These are phyloP conservation scores for Pascua guehoae DNA, from an alignment of 1,284 basidiomycete genomes.

Conservation along the genomic window DNA sequence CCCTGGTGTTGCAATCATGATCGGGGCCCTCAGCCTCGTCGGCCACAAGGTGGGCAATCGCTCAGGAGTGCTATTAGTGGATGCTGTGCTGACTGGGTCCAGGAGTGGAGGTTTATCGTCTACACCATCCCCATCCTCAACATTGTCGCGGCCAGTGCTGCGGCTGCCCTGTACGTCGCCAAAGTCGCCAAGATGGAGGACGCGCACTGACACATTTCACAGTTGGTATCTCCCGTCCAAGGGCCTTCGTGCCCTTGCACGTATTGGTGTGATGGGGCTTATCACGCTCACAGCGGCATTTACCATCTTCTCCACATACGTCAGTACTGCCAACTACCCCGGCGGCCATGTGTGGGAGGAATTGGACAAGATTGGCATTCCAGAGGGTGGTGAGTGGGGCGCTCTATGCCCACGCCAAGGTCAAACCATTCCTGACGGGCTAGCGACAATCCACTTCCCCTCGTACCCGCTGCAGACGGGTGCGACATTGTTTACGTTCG, in stretches of 20 bases:
- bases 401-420: slow-evolving; percentile 9
- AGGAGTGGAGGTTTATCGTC: slow-evolving; percentile 92
- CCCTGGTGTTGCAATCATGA: slow-evolving; percentile 57
- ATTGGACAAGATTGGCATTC: slow-evolving; percentile 57
- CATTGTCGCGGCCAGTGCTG: slow-evolving; percentile 67
- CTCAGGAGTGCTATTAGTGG: background rate
- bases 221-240: slow-evolving; percentile 18
- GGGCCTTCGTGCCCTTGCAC: slow-evolving; percentile 3
- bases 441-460: slow-evolving; percentile 40
- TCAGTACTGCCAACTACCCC: slow-evolving; percentile 80
- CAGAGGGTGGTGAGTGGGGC: slow-evolving; percentile 1
- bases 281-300: slow-evolving; percentile 54
- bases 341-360: slow-evolving; percentile 70
- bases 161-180: slow-evolving; percentile 19
- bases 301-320: slow-evolving; percentile 57
- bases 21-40: slow-evolving; percentile 67
- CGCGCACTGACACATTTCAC: background rate
- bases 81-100: slow-evolving; percentile 14
- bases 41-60: slow-evolving; percentile 62
- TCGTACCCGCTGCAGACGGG: slow-evolving; percentile 65
- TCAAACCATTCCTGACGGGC: slow-evolving; percentile 18
- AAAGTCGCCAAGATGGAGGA: background rate
- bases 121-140: slow-evolving; percentile 83
- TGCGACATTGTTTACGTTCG: slow-evolving; percentile 80
- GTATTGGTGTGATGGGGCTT: slow-evolving; percentile 53